Conservation (phyloP, 805 yeast genomes). For the Suhomyces sp. region DNA sequence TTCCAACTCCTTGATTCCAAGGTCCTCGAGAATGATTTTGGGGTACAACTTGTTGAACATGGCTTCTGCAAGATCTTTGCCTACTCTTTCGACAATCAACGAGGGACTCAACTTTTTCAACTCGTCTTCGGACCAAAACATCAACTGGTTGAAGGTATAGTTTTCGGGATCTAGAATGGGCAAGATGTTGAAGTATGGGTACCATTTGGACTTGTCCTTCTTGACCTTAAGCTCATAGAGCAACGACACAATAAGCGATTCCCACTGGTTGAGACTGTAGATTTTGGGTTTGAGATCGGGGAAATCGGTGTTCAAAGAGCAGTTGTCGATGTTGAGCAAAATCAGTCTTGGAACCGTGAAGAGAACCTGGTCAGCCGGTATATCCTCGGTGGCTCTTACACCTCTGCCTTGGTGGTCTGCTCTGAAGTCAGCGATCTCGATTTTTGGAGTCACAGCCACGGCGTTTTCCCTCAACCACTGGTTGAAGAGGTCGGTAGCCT, state of each 20-base stretch:
- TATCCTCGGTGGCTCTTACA: slow-evolving; percentile 60
- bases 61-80: slow-evolving; percentile 61
- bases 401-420: slow-evolving; percentile 71
- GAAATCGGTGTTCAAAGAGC: slow-evolving; percentile 38
- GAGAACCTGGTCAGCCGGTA: slow-evolving; percentile 59
- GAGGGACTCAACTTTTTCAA: slow-evolving; percentile 64
- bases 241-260: slow-evolving; percentile 66
- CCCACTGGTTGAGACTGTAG: slow-evolving; percentile 65
- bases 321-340: slow-evolving; percentile 59
- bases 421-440: slow-evolving; percentile 63
- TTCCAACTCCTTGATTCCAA: slow-evolving; percentile 32
- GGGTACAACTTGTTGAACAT: slow-evolving; percentile 53
- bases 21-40: slow-evolving; percentile 29
- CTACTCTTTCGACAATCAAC: slow-evolving; percentile 65
- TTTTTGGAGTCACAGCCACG: slow-evolving; percentile 52
- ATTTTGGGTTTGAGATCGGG: slow-evolving; percentile 36
- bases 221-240: slow-evolving; percentile 54
- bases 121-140: slow-evolving; percentile 77
- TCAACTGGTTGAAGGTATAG: slow-evolving; percentile 57
- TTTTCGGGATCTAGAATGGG: slow-evolving; percentile 46
- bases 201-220: slow-evolving; percentile 58
- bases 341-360: slow-evolving; percentile 66
- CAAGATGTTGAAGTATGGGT: slow-evolving; percentile 65
- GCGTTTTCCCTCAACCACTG: slow-evolving; percentile 34
- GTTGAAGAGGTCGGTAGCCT: slow-evolving; percentile 14